phyloP scores from a whole-genome alignment of 1,284 basidiomycete species.

The Exobasidium cylindrosporum region DNA sequence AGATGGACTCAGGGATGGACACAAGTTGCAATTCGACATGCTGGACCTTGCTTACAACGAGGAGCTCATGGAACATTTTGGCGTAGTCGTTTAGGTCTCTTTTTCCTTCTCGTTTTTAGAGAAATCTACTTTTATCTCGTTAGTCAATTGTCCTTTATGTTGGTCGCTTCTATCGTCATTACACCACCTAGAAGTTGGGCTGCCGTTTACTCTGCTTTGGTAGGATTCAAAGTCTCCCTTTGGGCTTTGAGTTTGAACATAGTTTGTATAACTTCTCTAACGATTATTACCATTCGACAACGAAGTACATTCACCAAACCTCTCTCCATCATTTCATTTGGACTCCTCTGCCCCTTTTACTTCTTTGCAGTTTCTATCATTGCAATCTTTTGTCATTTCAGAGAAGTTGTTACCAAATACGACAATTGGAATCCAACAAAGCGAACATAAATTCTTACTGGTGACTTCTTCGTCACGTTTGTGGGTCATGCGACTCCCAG shows the following conservation, averaged over 20 bases:
- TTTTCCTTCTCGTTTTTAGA: constrained; percentile 39
- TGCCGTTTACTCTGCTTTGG: constrained; percentile 31
- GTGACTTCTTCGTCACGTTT: too few relatives aligned
- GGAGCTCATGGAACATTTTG: constrained; percentile 35
- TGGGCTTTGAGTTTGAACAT: constrained; percentile 39
- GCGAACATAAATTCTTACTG: too few relatives aligned
- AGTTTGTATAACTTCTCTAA: constrained; percentile 28
- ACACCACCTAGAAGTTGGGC: constrained; percentile 23
- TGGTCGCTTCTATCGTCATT: constrained; percentile 24
- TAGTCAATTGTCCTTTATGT: constrained; percentile 26
- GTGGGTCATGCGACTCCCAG: too few relatives aligned
- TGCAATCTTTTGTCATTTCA: constrained; percentile 44
- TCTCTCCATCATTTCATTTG: constrained; percentile 33
- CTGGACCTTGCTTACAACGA: constrained; percentile 25
- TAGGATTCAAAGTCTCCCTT: constrained; percentile 28
- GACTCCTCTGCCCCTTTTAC: constrained; percentile 30
- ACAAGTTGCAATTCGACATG: constrained; percentile 43
- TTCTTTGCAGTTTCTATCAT: constrained; percentile 36
- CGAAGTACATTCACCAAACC: constrained; percentile 33
- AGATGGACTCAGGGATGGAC: constrained; percentile 50
- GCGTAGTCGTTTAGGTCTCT: constrained; percentile 35
- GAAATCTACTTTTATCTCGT: constrained; percentile 42
- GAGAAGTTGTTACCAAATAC: constrained; percentile 39
- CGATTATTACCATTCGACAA: constrained; percentile 40
- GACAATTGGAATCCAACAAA: constrained; percentile 29